Base-by-base conservation (phyloP, 1,139 yeast species). In the Geotrichum siamense region DNA sequence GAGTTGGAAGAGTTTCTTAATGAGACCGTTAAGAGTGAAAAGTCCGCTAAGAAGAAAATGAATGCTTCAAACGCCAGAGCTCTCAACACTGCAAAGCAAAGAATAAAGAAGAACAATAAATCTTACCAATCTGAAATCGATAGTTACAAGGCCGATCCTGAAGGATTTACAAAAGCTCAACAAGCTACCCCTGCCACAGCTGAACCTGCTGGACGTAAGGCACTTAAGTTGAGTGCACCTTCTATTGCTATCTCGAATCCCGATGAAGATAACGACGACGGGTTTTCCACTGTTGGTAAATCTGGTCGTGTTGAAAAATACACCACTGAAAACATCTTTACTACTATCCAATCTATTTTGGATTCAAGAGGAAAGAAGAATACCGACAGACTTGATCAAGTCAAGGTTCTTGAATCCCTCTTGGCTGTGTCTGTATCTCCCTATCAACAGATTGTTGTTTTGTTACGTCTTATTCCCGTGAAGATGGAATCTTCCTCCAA, bases 291-390 rank as follows among this genome's bases (percentile, higher is more conserved):
- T 25, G 66, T 67, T 41, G 69, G 69, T 45, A 68, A 68, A 53
- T 61, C 67, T 34, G 69, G 68, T 23, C 65, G 65, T 22, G 59
- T 69, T 16, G 55, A 65, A 2, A 60, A 57, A 43, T 55, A 57
- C 47, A 58, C 66, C 19, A 49, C 69, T 16, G 69, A 64, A 39
- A 69, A 70, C 52, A 79, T 89, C 45, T 86, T 89, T 71, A 71
- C 79, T 49, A 78, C 84, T 35, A 73, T 91, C 61, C 77, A 81
- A 61, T 68, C 78, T 45, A 79, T 93, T 50, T 71, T 84, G 52
- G 98, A 91, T 64, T 74, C 89, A 41, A 82, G 98, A 68, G 98
- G 98, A 71, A 89, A 89, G 71, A 91, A 86, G 74, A 86, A 85
- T 64, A 82, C 87, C 53, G 96, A 91, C 64, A 78, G 81, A 55